Base-by-base conservation (phyloP, 306 rosid genomes). In the Gastrolobium villosum region DNA sequence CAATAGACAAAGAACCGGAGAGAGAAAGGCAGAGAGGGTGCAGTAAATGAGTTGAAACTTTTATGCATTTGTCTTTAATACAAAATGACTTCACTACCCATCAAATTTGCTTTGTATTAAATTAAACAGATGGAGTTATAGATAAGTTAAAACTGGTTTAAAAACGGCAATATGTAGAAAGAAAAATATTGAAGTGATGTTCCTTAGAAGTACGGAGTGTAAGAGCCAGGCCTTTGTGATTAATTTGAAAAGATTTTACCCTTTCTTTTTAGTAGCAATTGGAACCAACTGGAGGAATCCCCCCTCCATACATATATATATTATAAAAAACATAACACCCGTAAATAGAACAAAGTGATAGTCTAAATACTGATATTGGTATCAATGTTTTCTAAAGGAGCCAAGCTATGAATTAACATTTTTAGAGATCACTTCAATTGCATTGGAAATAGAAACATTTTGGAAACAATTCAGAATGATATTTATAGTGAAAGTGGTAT, bases 51-150 rank as follows among this genome's bases (percentile, higher is more conserved):
- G 59, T 53, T 49, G 55, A 48, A 4, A 11, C 53, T 7, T 35
- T 11, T 50, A 70, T 5, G 7, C 15, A 35, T 70, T 70, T 37
- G 37, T 20, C 64, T 71, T 53, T 26, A 20, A 71, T 71, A 71
- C 48, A 37, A 53, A 49, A 35, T 53, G 6, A 54, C 63, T 53
- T 72, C 28, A 8, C 30, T 26, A 44, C 3, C 43, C 28, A 72
- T 36, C 46, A 70, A 70, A 50, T 52, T 7, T 60, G 65, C 65
- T 60, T 60, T 60, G 26, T 60, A 60, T 5, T n/a, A 60, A 10
- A 32, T 60, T 32, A 35, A 60, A 35, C 65, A 32, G 26, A 34
- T 34, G 10, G 43, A 34, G 39, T 60, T 60, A 34, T 34, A 11
- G 15, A 9, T 11, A 60, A 13, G 20, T 34, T 60, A 11, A 60